Percentiles rank a stretch among this genome's conserved stretches.
Evolutionary conservation across 2,329 filamentous ascomycete species (phyloP).

Genomic region (Exophiala phaeomuriformis): DNA sequence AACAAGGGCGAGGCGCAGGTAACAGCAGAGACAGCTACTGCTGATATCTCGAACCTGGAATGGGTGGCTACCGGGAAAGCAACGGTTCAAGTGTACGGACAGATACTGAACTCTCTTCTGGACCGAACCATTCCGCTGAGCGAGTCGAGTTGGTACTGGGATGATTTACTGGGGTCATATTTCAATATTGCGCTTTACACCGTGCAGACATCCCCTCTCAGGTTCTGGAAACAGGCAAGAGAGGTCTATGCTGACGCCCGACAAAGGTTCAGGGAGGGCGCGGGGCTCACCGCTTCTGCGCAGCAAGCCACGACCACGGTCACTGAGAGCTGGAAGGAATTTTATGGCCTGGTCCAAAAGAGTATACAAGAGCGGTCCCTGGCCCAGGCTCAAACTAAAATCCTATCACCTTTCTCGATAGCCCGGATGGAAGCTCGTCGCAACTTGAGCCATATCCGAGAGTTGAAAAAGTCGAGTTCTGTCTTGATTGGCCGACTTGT

Average conservation of each 20-base stretch:
- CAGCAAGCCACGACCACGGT: conserved; percentile 28
- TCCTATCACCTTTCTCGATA: conserved; percentile 71
- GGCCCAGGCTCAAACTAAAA: conserved; percentile 59
- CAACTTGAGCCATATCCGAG: conserved; percentile 65
- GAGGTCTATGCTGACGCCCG: conserved; percentile 52
- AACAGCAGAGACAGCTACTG: conserved; percentile 27
- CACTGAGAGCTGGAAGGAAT: conserved; percentile 48
- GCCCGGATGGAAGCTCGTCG: conserved; percentile 65
- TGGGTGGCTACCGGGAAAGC: conserved; percentile 91
- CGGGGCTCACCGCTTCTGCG: conserved; percentile 30
- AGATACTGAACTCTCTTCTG: conserved; percentile 19
- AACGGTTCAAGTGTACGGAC: conserved; percentile 80
- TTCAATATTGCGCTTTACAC: conserved; percentile 74
- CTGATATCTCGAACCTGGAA: conserved; percentile 60
- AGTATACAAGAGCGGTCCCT: conserved; percentile 68
- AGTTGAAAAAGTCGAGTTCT: conserved; percentile 70
- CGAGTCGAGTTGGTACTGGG: conserved; percentile 94
- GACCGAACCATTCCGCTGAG: conserved; percentile 50
- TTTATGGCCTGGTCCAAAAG: conserved; percentile 72
- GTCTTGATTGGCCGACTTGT: conserved; percentile 81
- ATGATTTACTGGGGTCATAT: conserved; percentile 73
- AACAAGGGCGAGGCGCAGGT: conserved; percentile 27
- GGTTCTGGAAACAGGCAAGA: conserved; percentile 64
- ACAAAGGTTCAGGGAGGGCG: conserved; percentile 25
- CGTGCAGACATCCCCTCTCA: conserved; percentile 72